Evolutionary conservation across 176 grass and related monocot genomes (phyloP).

Genomic region (Alloteropsis semialata): DNA sequence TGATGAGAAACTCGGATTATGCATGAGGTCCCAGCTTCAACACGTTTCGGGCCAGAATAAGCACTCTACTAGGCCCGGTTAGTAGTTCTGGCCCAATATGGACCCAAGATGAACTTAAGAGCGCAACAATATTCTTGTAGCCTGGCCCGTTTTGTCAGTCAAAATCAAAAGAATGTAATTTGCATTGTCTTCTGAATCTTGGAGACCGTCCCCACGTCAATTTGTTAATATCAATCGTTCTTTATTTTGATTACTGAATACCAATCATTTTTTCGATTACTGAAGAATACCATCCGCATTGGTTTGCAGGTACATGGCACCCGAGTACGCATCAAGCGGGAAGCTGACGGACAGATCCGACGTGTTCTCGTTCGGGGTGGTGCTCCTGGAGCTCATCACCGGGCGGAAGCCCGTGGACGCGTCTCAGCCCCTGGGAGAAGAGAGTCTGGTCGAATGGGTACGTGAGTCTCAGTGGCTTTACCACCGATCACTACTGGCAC

Average conservation of each 20-base stretch:
- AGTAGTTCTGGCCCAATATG: background rate
- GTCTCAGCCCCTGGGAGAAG: conserved; percentile 69
- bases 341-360: conserved; percentile 85
- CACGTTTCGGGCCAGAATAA: too few species aligned
- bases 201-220: too few species aligned
- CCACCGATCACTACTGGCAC: too few species aligned
- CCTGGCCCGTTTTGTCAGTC: background rate
- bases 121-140: background rate
- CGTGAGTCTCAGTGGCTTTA: too few species aligned
- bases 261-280: too few species aligned
- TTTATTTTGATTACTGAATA: too few species aligned
- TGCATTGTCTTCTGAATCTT: too few species aligned
- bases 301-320: conserved; percentile 66
- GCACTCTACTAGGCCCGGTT: too few species aligned
- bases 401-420: conserved; percentile 78
- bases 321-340: conserved; percentile 82
- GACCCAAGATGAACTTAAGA: background rate
- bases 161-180: too few species aligned
- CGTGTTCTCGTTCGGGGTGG: conserved; percentile 94
- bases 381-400: conserved; percentile 92
- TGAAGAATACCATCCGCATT: background rate
- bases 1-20: too few species aligned
- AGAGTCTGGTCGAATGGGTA: conserved; percentile 91
- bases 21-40: too few species aligned
- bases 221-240: too few species aligned